Base-by-base conservation (phyloP, 371 early-diverging fungal species). In the Mortierella sp. region DNA sequence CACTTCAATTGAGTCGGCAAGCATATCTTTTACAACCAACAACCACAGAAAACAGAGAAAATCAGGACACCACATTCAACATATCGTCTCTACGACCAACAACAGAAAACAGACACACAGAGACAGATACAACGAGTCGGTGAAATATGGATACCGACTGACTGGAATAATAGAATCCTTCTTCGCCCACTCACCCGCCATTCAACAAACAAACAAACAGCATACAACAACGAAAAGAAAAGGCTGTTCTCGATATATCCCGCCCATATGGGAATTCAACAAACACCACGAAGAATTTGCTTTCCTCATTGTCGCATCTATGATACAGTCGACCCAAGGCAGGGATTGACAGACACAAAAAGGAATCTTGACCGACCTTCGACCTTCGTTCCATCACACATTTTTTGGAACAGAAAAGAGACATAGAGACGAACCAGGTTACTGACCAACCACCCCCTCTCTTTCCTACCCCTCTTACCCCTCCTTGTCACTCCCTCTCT, bases 211-310 rank as follows among this genome's bases (percentile, higher is more conserved):
- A 14, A 51, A 51, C 24, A 24, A 54, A 0, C 54, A 54, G 54
- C 54, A 24, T 6, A 11, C 8, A 27, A 56, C n/a, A n/a, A 56
- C 56, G 56, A 56, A 3, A 56, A 3, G 11, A 27, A 54, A 4
- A 41, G 41, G 41, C 54, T 27, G n/a, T 65, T 65, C 38, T 38
- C 65, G 65, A 65, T 65, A 38, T 65, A 65, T 65, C 41, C 65
- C 38, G 65, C 65, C 65, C 38, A 65, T 38, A 65, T 65, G 38
- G 65, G 65, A 65, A 38, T 65, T 7, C 38, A 21, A 65, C 65
- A 65, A 38, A 35, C n/a, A 11, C 27, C 21, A n/a, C 56, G 56
- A 56, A 21, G 24, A 56, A 10, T 41, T 41, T 21, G 35, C 21
- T 35, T 24, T 65, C 21, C 38, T 41, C 24, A 56, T 21, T 65